Conservation (phyloP, 352 stramenopile species). For the Globisporangium paddicum region DNA sequence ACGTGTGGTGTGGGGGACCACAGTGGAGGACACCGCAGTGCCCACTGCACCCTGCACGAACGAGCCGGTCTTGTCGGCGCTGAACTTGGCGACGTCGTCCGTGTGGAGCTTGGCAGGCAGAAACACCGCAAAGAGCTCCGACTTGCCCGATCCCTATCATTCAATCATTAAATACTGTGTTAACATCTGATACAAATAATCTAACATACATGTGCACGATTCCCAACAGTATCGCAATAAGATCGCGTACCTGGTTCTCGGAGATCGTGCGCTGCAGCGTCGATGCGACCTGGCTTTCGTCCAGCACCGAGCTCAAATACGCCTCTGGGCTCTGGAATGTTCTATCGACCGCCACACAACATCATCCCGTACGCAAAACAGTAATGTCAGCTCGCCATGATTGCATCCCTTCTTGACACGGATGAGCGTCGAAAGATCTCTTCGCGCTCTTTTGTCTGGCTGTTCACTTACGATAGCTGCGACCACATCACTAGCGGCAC, state of each 20-base stretch:
- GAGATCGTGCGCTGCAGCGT: slow-evolving; percentile 18
- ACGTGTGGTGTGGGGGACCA: slow-evolving; percentile 72
- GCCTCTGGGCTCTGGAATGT: slow-evolving; percentile 36
- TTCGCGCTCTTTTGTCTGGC: background rate
- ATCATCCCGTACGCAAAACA: background rate
- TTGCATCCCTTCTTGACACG: background rate
- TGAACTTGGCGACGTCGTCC: slow-evolving; percentile 41
- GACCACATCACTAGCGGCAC: slow-evolving; percentile 69
- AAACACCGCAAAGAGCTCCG: slow-evolving; percentile 62
- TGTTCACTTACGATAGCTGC: slow-evolving; percentile 41
- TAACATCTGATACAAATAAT: too few relatives aligned
- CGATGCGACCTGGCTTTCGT: slow-evolving; percentile 31
- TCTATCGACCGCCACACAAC: slow-evolving; percentile 15
- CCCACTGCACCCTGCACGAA: slow-evolving; percentile 48
- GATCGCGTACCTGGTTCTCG: slow-evolving; percentile 4
- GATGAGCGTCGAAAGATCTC: background rate
- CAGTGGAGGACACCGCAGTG: slow-evolving; percentile 47
- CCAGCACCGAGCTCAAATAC: slow-evolving; percentile 44
- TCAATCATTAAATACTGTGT: background rate
- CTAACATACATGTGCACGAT: background rate
- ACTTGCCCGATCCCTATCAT: slow-evolving; percentile 4
- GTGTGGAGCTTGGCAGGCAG: slow-evolving; percentile 34
- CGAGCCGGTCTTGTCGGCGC: slow-evolving; percentile 15
- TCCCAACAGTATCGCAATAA: background rate
- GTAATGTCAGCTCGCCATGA: background rate